A percentile compares a stretch with the other conserved stretches of the same genome.
Conservation (phyloP, 768 basidiomycete genomes). For the Hemileccinum impolitum region DNA sequence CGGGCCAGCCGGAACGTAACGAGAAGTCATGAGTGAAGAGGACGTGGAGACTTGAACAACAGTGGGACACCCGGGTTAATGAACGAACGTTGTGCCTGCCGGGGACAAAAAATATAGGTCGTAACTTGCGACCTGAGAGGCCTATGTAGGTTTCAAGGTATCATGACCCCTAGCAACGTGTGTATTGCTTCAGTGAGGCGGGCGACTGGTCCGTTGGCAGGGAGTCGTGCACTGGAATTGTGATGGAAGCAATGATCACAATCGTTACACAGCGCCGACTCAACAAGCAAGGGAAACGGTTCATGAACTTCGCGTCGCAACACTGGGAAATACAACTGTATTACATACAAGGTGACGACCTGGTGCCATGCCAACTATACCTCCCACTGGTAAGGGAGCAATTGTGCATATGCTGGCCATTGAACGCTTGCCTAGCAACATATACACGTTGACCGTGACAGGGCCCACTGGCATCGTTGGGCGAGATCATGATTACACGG, state of each 20-base stretch:
- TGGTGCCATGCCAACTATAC: not conserved
- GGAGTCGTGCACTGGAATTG: not conserved
- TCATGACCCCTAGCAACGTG: slow-evolving; percentile 14
- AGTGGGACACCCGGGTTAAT: too few relatives aligned
- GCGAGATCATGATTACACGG: not conserved
- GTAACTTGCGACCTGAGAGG: not conserved
- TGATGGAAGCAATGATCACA: not conserved
- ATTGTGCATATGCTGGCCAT: slow-evolving; percentile 7
- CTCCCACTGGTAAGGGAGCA: not conserved
- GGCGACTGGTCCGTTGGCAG: not conserved
- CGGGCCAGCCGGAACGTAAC: slow-evolving; percentile 3
- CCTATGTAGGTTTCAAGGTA: too few relatives aligned
- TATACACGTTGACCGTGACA: too few relatives aligned
- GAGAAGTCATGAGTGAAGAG: slow-evolving; percentile 7
- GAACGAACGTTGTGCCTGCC: slow-evolving; percentile 1
- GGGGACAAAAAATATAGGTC: not conserved
- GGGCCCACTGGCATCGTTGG: not conserved
- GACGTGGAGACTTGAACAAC: not conserved
- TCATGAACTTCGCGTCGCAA: too few relatives aligned
- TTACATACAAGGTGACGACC: too few relatives aligned
- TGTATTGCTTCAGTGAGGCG: slow-evolving; percentile 1
- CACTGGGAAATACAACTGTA: too few relatives aligned
- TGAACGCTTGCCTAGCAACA: slow-evolving; percentile 12
- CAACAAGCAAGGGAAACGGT: too few relatives aligned
- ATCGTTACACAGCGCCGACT: too few relatives aligned